Base-by-base conservation (phyloP, 192 early-diverging fungal genomes). In the Umbelopsis ramanniana region DNA sequence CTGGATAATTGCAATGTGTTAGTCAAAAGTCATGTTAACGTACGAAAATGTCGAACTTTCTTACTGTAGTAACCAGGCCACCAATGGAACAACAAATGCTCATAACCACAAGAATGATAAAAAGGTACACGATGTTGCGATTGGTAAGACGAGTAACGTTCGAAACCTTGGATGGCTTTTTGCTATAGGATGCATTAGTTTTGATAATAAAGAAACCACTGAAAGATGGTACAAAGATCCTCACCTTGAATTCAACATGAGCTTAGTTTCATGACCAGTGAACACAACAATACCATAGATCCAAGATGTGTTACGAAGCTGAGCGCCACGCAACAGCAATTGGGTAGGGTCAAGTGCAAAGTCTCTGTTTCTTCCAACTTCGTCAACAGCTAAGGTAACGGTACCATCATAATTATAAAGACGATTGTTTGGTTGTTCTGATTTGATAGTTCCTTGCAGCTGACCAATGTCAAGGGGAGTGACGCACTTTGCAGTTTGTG, bases 211-310 rank as follows among this genome's bases (percentile, higher is more conserved):
- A 29, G 29, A 29, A 29, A 29, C 29, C 1, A 29, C 29, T 29
- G 1, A 29, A 29, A 29, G 3, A 29, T 29, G 29, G 29, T 17
- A 19, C 26, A 33, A 24, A 17, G 21, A n/a, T 48, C 4, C 22
- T 46, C 75, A 80, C 78, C 78, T 80, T 7, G 79, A 81, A 50
- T 98, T 98, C 47, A 92, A 88, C 95, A 98, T 96, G 70, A 98
- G 86, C 83, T 98, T 98, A 22, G 96, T 92, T 74, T 98, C 97
- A 73, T 96, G 95, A 26, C 97, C 97, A 1, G 97, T 96, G 69
- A 95, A 97, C 0, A 98, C 85, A 6, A 91, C 94, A 52, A 93
- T 83, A 52, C 89, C 95, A 68, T 96, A 98, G 40, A 94, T 88
- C 95, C 95, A 98, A 57, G 90, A 86, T 8, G 97, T 98, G 85